Conservation (phyloP, 179 eudicot genomes). For the Patellifolia procumbens region DNA sequence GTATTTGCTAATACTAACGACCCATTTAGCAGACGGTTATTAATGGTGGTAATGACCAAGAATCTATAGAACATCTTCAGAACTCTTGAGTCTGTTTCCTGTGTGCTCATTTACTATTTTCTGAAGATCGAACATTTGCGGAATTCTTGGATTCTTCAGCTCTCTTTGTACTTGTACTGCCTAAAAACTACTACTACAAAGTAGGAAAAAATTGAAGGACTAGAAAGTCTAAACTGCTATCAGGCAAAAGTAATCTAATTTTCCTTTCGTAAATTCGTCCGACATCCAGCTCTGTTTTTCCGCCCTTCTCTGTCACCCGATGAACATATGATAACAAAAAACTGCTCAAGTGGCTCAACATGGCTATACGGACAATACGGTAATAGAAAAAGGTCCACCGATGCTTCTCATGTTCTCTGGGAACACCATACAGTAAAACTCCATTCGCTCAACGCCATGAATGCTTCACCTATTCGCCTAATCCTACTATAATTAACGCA, state of each 20-base stretch:
- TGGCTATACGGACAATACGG: conserved; percentile 16
- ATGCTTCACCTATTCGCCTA: conserved; percentile 56
- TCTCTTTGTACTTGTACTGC: not conserved
- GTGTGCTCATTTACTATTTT: no score
- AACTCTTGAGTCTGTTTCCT: no score
- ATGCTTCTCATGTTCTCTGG: no score
- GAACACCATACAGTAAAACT: no score
- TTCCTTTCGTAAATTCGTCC: conserved; percentile 63
- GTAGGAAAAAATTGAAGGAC: not conserved
- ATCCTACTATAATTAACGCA: conserved; percentile 50
- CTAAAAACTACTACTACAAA: no score
- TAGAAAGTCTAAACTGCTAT: not conserved
- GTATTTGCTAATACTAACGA: no score
- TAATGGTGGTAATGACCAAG: no score
- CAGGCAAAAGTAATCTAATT: not conserved
- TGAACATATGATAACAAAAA: conserved; percentile 52
- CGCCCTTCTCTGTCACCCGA: conserved; percentile 22
- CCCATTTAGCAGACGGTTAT: no score
- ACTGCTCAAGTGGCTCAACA: conserved; percentile 47
- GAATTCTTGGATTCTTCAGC: no score
- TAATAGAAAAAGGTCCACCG: no score
- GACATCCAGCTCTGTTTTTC: conserved; percentile 51
- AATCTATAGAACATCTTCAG: no score
- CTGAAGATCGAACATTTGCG: no score
- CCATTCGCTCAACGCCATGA: conserved; percentile 46